phyloP scores from a whole-genome alignment of 192 early-diverging fungal species.

The Podila minutissima region DNA sequence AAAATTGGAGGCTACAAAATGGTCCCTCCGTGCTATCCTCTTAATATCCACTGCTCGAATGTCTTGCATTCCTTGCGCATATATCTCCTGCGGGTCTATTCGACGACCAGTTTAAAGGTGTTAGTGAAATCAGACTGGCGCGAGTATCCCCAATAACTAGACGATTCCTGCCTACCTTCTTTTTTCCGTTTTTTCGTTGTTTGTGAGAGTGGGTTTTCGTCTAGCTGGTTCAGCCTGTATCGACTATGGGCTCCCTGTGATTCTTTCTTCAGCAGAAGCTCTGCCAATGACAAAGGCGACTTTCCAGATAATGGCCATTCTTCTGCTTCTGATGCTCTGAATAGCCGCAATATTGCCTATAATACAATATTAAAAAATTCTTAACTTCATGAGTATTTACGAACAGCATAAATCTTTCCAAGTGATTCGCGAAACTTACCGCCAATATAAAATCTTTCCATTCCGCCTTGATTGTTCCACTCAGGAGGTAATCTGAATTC shows the following conservation, averaged over 20 bases:
- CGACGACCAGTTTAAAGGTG: too few relatives aligned
- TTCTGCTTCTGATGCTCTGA: conserved; percentile 38
- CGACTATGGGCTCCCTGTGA: conserved; percentile 54
- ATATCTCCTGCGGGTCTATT: conserved; percentile 20
- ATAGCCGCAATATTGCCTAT: conserved; percentile 49
- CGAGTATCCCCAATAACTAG: too few relatives aligned
- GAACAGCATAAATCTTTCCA: too few relatives aligned
- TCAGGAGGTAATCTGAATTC: conserved; percentile 53
- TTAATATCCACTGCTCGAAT: conserved; percentile 27
- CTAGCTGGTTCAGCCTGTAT: conserved; percentile 55
- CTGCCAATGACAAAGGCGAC: conserved; percentile 47
- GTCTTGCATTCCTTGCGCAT: conserved; percentile 16
- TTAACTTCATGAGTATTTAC: neutral
- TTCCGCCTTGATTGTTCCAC: conserved; percentile 43
- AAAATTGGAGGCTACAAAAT: conserved; percentile 30
- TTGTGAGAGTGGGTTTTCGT: conserved; percentile 51
- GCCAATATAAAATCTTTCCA: conserved; percentile 52
- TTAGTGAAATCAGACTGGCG: neutral
- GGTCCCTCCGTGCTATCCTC: conserved; percentile 25
- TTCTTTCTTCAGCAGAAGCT: conserved; percentile 50
- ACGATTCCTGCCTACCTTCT: conserved; percentile 21
- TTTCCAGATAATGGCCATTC: conserved; percentile 55
- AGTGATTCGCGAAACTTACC: conserved; percentile 10
- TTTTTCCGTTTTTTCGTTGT: conserved; percentile 22
- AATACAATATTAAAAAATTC: neutral